Evolutionary conservation across 192 early-diverging fungal species (phyloP), one percentile per base, ranked within the genome.

Genomic region (Geranomyces michiganensis): DNA sequence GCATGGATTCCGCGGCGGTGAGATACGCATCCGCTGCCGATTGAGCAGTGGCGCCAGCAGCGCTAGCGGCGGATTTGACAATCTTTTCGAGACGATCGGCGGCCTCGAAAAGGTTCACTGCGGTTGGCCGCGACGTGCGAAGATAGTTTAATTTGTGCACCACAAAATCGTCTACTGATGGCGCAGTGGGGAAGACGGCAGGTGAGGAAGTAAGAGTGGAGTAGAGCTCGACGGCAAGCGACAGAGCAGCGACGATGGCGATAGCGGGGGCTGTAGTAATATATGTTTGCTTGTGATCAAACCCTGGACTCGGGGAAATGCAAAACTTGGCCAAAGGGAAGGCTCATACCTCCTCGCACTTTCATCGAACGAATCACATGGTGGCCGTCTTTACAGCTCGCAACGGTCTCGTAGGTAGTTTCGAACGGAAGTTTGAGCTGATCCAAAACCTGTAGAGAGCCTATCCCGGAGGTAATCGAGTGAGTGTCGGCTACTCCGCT

Each of bases 51-150:
- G 72, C 79, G 0, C 69, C 76, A 0, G 68, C 24, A n/a, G n/a
- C 24, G 26, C 5, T 0, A 0, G 75, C 74, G 22, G 74, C 72
- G n/a, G 27, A 41, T 13, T 56, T 70, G 43, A 45, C 61, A 0
- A 71, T 19, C 0, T 24, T 43, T 4, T 56, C 44, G 32, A 86
- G 74, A 43, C 78, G 70, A 2, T 5, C 78, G 22, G 90, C 90
- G 21, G 96, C 93, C 69, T 96, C 94, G 76, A 96, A 96, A 43
- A 99, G 82, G 74, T 99, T 97, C 68, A 99, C 95, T 6, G 95
- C 97, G 0, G 97, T 99, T 1, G 95, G 97, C 0, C 97, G 90
- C 41, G 95, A 94, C 13, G 92, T 94, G 65, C 88, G 85, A 56
- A 82, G 80, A 70, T 91, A 93, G 55, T 88, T 89, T 33, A 96